Evolutionary conservation across 140 eudicot species (phyloP).

Genomic region (Anethum foeniculum): DNA sequence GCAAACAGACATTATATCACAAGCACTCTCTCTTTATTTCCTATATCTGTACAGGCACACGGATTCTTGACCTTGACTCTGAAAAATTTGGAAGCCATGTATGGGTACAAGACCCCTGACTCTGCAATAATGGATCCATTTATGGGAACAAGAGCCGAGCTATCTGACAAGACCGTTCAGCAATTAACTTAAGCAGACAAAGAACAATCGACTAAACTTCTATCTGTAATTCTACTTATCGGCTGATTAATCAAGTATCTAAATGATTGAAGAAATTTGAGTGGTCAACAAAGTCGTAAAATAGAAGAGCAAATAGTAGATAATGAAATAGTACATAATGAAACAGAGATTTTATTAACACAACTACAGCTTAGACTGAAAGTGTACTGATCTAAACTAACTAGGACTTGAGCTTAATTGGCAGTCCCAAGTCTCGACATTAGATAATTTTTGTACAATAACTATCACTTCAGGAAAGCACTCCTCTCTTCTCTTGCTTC

Average conservation of each 20-base stretch:
- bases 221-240: background rate
- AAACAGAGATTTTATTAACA: background rate
- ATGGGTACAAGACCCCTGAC: background rate
- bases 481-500: constrained; percentile 73
- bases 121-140: background rate
- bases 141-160: background rate
- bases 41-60: constrained; percentile 5
- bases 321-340: background rate
- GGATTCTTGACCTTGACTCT: constrained; percentile 5
- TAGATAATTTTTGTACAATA: background rate
- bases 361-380: background rate
- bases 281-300: background rate
- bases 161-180: background rate
- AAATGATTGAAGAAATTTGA: background rate
- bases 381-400: background rate
- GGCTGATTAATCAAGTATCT: background rate
- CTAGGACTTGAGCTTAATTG: background rate
- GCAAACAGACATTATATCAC: background rate
- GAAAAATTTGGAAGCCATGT: background rate
- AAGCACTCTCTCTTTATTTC: background rate
- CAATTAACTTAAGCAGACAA: background rate
- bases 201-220: background rate
- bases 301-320: background rate
- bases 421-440: background rate
- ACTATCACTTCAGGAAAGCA: constrained; percentile 22